These are phyloP conservation scores for Choiromyces venosus DNA, from an alignment of 495 filamentous ascomycete species.

Conservation along the genomic window DNA sequence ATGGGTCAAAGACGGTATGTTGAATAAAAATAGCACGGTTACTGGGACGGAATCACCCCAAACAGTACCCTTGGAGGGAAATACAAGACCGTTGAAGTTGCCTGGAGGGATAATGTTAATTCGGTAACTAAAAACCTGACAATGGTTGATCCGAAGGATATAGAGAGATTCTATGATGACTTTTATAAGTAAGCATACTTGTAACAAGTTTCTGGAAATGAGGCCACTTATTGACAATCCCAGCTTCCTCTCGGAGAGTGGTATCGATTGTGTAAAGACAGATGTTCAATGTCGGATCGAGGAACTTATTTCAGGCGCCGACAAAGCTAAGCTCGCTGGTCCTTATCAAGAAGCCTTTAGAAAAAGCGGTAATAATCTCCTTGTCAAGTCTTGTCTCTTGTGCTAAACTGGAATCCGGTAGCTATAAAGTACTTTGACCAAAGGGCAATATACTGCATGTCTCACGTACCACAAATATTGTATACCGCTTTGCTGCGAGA, in stretches of 20 bases:
- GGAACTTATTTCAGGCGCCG: slow-evolving; percentile 53
- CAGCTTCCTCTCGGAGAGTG: slow-evolving; percentile 58
- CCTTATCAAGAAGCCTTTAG: slow-evolving; percentile 83
- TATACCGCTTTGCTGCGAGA: slow-evolving; percentile 75
- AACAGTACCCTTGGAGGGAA: slow-evolving; percentile 61
- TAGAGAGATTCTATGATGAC: slow-evolving; percentile 72
- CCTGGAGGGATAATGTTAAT: slow-evolving; percentile 50
- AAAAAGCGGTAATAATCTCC: slow-evolving; percentile 48
- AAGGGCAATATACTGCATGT: slow-evolving; percentile 87
- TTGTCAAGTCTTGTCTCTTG: neutral
- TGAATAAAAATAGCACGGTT: slow-evolving; percentile 53
- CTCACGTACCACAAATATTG: slow-evolving; percentile 71
- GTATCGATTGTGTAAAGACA: slow-evolving; percentile 79
- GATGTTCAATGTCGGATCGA: slow-evolving; percentile 87
- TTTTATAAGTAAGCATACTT: slow-evolving; percentile 57
- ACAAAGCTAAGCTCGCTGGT: slow-evolving; percentile 60
- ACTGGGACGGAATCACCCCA: slow-evolving; percentile 83
- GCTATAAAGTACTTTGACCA: slow-evolving; percentile 64
- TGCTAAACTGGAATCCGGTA: neutral
- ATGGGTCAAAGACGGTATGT: neutral
- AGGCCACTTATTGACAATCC: slow-evolving; percentile 12
- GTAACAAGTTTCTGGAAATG: neutral
- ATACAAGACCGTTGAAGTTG: slow-evolving; percentile 69
- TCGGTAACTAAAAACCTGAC: slow-evolving; percentile 59
- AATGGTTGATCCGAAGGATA: slow-evolving; percentile 68